These are phyloP conservation scores for Rhynchosporium agropyri DNA, from an alignment of 2,329 filamentous ascomycete genomes.

Conservation along the genomic window DNA sequence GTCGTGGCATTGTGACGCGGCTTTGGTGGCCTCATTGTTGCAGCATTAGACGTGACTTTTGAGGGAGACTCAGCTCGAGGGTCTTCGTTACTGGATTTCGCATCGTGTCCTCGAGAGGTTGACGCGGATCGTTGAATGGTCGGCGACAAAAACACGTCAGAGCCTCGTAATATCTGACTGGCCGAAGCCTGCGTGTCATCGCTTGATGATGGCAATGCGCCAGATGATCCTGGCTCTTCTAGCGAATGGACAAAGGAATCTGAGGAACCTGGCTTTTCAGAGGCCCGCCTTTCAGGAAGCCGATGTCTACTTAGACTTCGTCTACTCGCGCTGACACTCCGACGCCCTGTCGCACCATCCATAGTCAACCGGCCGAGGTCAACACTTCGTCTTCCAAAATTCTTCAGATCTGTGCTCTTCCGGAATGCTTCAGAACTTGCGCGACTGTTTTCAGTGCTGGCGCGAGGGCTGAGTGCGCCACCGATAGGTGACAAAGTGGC, in stretches of 20 bases:
- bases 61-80: constrained; percentile 33
- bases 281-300: constrained; percentile 52
- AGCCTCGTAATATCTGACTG: constrained; percentile 86
- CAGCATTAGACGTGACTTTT: constrained; percentile 20
- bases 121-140: constrained; percentile 59
- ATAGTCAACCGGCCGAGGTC: constrained; percentile 52
- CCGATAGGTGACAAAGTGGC: constrained; percentile 60
- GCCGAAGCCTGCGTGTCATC: constrained; percentile 79
- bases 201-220: constrained; percentile 66
- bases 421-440: constrained; percentile 58
- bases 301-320: constrained; percentile 55
- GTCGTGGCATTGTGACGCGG: constrained; percentile 33
- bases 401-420: constrained; percentile 53
- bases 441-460: constrained; percentile 56
- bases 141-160: constrained; percentile 84
- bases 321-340: constrained; percentile 65
- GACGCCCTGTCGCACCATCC: constrained; percentile 49
- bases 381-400: constrained; percentile 49
- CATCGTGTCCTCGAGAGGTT: constrained; percentile 29
- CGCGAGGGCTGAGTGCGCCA: constrained; percentile 53
- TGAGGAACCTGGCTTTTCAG: constrained; percentile 62
- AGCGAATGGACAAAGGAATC: constrained; percentile 77
- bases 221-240: constrained; percentile 75
- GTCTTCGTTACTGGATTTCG: constrained; percentile 26
- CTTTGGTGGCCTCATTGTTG: constrained; percentile 18